A percentile compares a stretch with the other conserved stretches of the same genome.
These are phyloP conservation scores for Volvariella surrecta DNA, from an alignment of 1,284 basidiomycete species.

Conservation along the genomic window DNA sequence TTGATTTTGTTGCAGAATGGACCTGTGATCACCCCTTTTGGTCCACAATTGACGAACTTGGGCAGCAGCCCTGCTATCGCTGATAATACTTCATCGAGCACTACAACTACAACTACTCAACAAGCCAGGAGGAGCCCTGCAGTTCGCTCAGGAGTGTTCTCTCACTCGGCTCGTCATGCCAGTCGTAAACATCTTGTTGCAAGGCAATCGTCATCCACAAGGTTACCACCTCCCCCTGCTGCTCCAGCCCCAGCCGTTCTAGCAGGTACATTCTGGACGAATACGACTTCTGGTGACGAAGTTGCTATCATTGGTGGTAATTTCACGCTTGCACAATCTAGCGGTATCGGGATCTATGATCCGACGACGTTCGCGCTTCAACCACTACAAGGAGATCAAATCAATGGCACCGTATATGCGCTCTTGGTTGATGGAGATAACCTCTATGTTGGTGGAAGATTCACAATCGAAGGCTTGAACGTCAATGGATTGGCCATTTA, in stretches of 20 bases:
- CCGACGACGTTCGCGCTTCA: conserved; percentile 38
- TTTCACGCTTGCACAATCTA: conserved; percentile 53
- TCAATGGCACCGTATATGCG: conserved; percentile 67
- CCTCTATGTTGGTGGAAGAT: conserved; percentile 79
- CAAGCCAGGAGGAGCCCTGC: too few species aligned
- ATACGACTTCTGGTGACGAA: conserved; percentile 56
- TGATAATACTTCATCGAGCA: too few species aligned
- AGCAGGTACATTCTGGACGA: conserved; percentile 87
- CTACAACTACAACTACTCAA: too few species aligned
- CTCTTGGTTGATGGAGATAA: conserved; percentile 59
- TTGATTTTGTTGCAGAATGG: conserved; percentile 57
- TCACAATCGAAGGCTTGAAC: conserved; percentile 46
- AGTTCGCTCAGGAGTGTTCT: too few species aligned
- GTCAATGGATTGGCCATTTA: conserved; percentile 71
- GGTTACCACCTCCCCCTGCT: conserved; percentile 49
- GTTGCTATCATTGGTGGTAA: conserved; percentile 85
- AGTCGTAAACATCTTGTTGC: conserved; percentile 16
- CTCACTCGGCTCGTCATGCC: too few species aligned
- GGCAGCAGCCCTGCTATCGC: background rate
- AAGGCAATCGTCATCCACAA: background rate
- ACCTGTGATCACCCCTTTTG: conserved; percentile 52
- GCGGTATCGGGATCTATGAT: conserved; percentile 66
- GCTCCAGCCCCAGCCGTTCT: conserved; percentile 75
- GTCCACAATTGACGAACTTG: conserved; percentile 34
- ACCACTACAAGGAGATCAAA: conserved; percentile 49